Base-by-base conservation (phyloP, 495 filamentous ascomycete species). In the Penicillium paradoxum region DNA sequence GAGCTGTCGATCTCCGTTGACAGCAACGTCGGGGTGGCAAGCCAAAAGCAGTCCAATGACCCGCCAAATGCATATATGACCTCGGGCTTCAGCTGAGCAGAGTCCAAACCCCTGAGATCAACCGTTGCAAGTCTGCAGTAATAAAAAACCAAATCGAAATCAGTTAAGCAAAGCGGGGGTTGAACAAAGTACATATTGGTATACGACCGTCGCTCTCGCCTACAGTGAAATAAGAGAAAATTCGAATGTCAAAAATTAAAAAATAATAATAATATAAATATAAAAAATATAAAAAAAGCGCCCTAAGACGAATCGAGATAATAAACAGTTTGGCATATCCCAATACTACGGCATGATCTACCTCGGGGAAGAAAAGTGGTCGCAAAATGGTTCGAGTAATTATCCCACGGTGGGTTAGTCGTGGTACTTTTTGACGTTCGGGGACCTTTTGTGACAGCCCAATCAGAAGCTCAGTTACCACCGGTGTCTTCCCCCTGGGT, bases 71-170 rank as follows among this genome's bases (percentile, higher is more conserved):
- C 10, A 32, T 11, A 9, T 32, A 32, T 2, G 29, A n/a, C n/a
- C n/a, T 11, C 6, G 29, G 25, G 25, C 37, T 50, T 45, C 50
- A 53, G 50, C 41, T 53, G 50, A 25, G 24, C 3, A 46, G 22
- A 21, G 34, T 3, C 19, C 32, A 48, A 48, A 21, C 59, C 62
- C 63, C 60, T 65, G 63, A 63, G 60, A 58, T 65, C 60, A 58
- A 59, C 60, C 63, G 45, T 57, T n/a, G n/a, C 48, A 33, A 53
- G 45, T 54, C 41, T 56, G 7, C 15, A 30, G 36, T 34, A 46
- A 43, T 45, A n/a, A n/a, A n/a, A n/a, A n/a, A n/a, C n/a, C n/a
- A n/a, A n/a, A n/a, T n/a, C n/a, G 11, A 54, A 40, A 38, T 27
- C 24, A 7, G 15, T 27, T 36, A 38, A 24, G 15, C 14, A 29